Conservation (phyloP, 768 basidiomycete species). For the Botryobasidium botryosum region DNA sequence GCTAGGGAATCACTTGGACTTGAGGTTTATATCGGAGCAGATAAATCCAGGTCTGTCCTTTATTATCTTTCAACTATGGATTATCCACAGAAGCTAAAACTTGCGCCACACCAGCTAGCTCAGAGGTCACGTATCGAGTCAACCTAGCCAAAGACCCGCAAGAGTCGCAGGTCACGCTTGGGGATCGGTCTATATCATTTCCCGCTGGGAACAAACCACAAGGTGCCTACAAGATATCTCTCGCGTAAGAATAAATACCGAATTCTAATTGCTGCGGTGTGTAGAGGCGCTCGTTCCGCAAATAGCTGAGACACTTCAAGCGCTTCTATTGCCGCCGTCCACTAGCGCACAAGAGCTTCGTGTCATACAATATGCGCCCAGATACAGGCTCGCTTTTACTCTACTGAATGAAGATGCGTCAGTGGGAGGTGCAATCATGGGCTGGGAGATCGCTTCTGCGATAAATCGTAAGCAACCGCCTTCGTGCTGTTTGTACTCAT, state of each 20-base stretch:
- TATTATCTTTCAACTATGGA: too few species aligned
- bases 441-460: constrained; percentile 59
- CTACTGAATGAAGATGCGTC: constrained; percentile 81
- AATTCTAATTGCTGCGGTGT: neutral
- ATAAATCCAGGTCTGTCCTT: too few species aligned
- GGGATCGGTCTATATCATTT: neutral
- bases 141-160: too few species aligned
- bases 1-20: too few species aligned
- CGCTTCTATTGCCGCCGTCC: constrained; percentile 28
- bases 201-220: neutral
- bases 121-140: too few species aligned
- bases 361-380: constrained; percentile 58
- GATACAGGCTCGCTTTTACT: constrained; percentile 80
- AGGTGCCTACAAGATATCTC: neutral
- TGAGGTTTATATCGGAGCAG: too few species aligned
- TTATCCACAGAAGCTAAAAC: too few species aligned
- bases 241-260: neutral
- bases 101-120: too few species aligned
- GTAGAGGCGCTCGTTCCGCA: neutral
- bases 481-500: neutral
- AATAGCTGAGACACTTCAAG: constrained; percentile 16
- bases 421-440: constrained; percentile 35
- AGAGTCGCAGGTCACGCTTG: too few species aligned
- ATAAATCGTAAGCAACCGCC: constrained; percentile 36
- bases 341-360: constrained; percentile 30